These are phyloP conservation scores for Vanrija sp. DNA, from an alignment of 1,284 basidiomycete genomes.

Conservation along the genomic window DNA sequence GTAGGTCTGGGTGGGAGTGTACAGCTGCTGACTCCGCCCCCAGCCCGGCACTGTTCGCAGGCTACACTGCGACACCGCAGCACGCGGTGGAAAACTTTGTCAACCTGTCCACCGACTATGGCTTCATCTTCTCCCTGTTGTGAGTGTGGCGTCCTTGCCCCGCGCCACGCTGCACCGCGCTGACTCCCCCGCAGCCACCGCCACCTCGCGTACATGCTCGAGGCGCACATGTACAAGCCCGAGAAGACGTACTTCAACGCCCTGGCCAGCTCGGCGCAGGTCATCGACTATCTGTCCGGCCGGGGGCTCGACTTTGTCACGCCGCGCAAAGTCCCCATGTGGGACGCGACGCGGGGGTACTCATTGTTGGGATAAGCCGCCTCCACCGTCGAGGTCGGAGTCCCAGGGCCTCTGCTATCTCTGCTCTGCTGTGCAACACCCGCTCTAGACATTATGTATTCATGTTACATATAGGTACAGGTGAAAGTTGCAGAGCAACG, in stretches of 20 bases:
- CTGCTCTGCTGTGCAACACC: too few relatives aligned
- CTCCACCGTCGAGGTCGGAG: too few relatives aligned
- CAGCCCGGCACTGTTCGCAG: constrained; percentile 55
- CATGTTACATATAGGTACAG: too few relatives aligned
- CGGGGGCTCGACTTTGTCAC: constrained; percentile 39
- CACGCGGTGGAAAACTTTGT: constrained; percentile 55
- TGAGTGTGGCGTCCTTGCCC: constrained; percentile 13
- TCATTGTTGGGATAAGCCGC: not conserved
- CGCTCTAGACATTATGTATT: too few relatives aligned
- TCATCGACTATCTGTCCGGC: constrained; percentile 53
- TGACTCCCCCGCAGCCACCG: constrained; percentile 41
- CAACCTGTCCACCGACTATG: constrained; percentile 51
- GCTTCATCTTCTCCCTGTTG: constrained; percentile 55
- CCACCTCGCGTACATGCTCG: constrained; percentile 59
- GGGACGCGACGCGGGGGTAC: constrained; percentile 33
- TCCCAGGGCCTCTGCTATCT: too few relatives aligned
- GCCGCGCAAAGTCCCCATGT: constrained; percentile 19
- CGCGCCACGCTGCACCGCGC: not conserved
- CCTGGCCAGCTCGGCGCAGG: constrained; percentile 51
- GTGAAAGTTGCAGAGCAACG: too few relatives aligned
- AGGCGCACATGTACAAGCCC: constrained; percentile 49
- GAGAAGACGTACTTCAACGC: constrained; percentile 56
- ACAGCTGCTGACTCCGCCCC: not conserved
- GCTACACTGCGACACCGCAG: constrained; percentile 53
- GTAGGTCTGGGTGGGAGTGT: constrained; percentile 41